phyloP scores from a whole-genome alignment of 2,329 filamentous ascomycete genomes.

The Trichoderma arundinaceum region DNA sequence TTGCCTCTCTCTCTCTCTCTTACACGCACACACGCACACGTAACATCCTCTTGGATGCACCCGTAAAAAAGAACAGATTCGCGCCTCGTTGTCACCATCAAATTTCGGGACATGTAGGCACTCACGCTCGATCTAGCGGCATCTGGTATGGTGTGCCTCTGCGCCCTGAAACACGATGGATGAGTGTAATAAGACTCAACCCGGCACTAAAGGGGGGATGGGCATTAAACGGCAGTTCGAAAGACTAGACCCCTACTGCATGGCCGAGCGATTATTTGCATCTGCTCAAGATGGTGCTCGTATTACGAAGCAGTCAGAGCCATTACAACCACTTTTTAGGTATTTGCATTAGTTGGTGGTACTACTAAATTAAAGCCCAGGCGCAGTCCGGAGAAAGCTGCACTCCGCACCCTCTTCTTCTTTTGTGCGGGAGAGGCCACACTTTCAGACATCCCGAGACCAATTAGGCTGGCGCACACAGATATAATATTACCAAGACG shows the following conservation, averaged over 20 bases:
- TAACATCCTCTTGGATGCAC: background rate
- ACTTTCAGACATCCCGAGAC: background rate
- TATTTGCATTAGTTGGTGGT: too few species aligned
- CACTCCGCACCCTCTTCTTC: background rate
- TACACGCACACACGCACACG: too few species aligned
- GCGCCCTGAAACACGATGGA: constrained; percentile 32
- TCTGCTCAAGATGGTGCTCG: background rate
- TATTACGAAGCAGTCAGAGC: constrained; percentile 6
- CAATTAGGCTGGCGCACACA: background rate
- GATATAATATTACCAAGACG: background rate
- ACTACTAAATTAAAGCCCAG: too few species aligned
- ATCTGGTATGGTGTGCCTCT: constrained; percentile 25
- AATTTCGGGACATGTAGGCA: constrained; percentile 28
- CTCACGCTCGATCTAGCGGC: constrained; percentile 20
- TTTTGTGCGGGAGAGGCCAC: background rate
- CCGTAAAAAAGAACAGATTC: background rate
- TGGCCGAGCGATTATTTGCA: too few species aligned
- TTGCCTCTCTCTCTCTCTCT: too few species aligned
- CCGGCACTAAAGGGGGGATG: constrained; percentile 23
- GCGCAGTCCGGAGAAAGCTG: background rate
- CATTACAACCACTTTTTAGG: background rate
- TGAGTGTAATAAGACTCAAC: constrained; percentile 26
- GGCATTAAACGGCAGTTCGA: constrained; percentile 21
- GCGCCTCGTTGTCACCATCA: constrained; percentile 23
- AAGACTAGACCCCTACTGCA: constrained; percentile 22